A percentile compares a stretch with the other conserved stretches of the same genome.
These are phyloP conservation scores for Penicillium antarcticum DNA, from an alignment of 495 filamentous ascomycete genomes.

Conservation along the genomic window DNA sequence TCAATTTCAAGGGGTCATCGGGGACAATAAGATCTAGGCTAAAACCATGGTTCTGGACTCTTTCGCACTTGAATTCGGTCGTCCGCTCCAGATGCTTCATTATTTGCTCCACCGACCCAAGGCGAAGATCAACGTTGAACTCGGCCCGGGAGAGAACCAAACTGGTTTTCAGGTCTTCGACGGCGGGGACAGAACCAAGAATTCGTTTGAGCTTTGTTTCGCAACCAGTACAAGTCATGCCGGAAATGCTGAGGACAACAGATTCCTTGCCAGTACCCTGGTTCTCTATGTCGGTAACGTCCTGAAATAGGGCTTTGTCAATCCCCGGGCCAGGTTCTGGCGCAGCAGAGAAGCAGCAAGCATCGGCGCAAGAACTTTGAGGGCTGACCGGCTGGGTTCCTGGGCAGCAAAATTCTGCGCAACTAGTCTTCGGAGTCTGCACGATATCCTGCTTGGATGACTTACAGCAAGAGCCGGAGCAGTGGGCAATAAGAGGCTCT, in stretches of 20 bases:
- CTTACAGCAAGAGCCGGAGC: no score
- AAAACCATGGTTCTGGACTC: conserved; percentile 42
- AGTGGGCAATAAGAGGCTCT: no score
- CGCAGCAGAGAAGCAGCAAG: no score
- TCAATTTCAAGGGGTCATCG: conserved; percentile 18
- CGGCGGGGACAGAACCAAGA: conserved; percentile 33
- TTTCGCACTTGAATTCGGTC: conserved; percentile 58
- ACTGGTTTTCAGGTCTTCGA: conserved; percentile 57
- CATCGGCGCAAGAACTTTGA: no score
- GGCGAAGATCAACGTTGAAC: conserved; percentile 56
- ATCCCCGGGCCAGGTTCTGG: no score
- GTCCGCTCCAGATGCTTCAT: conserved; percentile 49
- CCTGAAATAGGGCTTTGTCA: no score
- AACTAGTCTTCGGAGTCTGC: no score
- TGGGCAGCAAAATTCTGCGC: no score
- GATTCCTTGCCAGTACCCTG: conserved; percentile 16
- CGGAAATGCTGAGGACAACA: conserved; percentile 50
- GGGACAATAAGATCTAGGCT: conserved; percentile 48
- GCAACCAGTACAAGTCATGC: conserved; percentile 67
- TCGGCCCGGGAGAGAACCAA: conserved; percentile 59
- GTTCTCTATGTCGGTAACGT: conserved; percentile 10
- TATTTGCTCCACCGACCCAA: conserved; percentile 43
- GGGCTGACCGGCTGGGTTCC: no score
- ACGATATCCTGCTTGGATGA: no score
- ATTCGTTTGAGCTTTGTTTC: conserved; percentile 55